Percentiles rank a stretch among this genome's conserved stretches.
Conservation (phyloP, 495 filamentous ascomycete species). For the Lasiosphaeriaceae sp. region DNA sequence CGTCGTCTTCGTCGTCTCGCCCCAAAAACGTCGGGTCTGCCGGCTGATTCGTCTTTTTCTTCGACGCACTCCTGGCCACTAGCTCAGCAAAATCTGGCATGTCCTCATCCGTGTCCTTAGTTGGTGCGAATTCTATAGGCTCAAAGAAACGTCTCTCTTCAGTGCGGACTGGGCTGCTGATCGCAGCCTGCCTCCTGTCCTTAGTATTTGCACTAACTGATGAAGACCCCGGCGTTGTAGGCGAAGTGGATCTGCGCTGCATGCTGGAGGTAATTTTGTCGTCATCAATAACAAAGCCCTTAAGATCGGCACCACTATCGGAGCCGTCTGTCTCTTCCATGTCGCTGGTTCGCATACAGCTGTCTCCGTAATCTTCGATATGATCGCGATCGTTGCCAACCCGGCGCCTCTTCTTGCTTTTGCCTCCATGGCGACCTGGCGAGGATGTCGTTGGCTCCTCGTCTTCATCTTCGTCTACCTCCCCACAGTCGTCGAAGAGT, state of each 20-base stretch:
- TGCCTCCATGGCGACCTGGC: not conserved
- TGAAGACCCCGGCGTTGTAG: slow-evolving; percentile 23
- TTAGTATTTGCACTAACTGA: not conserved
- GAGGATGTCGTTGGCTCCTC: slow-evolving; percentile 8
- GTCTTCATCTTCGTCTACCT: slow-evolving; percentile 8
- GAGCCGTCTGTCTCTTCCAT: slow-evolving; percentile 42
- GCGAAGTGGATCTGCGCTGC: slow-evolving; percentile 25
- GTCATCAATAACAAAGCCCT: slow-evolving; percentile 43
- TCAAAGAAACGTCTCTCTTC: slow-evolving; percentile 27
- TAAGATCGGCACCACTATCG: slow-evolving; percentile 43
- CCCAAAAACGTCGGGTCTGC: slow-evolving; percentile 4
- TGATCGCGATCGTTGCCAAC: slow-evolving; percentile 26
- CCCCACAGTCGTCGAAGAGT: slow-evolving; percentile 8
- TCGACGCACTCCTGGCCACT: slow-evolving; percentile 11
- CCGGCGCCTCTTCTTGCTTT: slow-evolving; percentile 12
- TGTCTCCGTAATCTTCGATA: slow-evolving; percentile 43
- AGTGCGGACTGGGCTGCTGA: not conserved
- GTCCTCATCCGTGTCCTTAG: slow-evolving; percentile 30
- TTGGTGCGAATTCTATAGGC: slow-evolving; percentile 26
- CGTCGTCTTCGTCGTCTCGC: slow-evolving; percentile 25
- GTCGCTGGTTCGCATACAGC: slow-evolving; percentile 46
- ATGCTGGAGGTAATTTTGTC: slow-evolving; percentile 39
- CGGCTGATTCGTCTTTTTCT: slow-evolving; percentile 6
- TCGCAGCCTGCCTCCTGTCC: not conserved
- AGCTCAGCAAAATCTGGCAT: slow-evolving; percentile 37